Percentiles rank a stretch among this genome's conserved stretches.
These are phyloP conservation scores for Debaryomyces nepalensis DNA, from an alignment of 1,139 yeast species.

Conservation along the genomic window DNA sequence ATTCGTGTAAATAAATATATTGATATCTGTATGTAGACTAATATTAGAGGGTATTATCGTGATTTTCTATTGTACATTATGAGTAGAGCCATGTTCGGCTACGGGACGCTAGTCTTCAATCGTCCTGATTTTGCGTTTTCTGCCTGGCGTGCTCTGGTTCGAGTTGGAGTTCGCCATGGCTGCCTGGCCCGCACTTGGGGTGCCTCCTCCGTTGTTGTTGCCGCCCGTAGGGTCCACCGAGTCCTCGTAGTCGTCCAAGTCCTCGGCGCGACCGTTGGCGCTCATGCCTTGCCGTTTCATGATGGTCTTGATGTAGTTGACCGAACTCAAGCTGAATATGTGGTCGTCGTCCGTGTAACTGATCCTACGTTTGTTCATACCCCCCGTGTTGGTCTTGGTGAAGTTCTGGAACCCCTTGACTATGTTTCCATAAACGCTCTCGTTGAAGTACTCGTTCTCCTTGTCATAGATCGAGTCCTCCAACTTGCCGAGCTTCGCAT, in stretches of 20 bases:
- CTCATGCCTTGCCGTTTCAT: conserved; percentile 43
- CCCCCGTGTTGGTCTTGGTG: conserved; percentile 50
- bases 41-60: conserved; percentile 8
- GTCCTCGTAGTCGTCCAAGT: conserved; percentile 52
- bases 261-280: conserved; percentile 31
- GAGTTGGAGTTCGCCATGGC: conserved; percentile 12
- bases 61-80: conserved; percentile 4
- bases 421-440: conserved; percentile 72
- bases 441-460: conserved; percentile 80
- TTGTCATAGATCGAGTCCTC: conserved; percentile 85
- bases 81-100: too few species aligned
- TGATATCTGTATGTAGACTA: conserved; percentile 8
- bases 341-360: conserved; percentile 80
- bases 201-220: conserved; percentile 12
- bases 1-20: conserved; percentile 14
- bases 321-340: conserved; percentile 80
- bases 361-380: conserved; percentile 55
- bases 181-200: conserved; percentile 8
- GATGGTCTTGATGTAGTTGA: conserved; percentile 67
- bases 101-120: conserved; percentile 31
- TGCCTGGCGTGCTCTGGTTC: conserved; percentile 33
- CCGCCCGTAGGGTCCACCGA: conserved; percentile 39
- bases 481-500: conserved; percentile 59
- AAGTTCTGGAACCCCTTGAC: conserved; percentile 90
- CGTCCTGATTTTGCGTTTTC: conserved; percentile 41